phyloP scores from a whole-genome alignment of 495 filamentous ascomycete species.

The Trichoderma gamsii region DNA sequence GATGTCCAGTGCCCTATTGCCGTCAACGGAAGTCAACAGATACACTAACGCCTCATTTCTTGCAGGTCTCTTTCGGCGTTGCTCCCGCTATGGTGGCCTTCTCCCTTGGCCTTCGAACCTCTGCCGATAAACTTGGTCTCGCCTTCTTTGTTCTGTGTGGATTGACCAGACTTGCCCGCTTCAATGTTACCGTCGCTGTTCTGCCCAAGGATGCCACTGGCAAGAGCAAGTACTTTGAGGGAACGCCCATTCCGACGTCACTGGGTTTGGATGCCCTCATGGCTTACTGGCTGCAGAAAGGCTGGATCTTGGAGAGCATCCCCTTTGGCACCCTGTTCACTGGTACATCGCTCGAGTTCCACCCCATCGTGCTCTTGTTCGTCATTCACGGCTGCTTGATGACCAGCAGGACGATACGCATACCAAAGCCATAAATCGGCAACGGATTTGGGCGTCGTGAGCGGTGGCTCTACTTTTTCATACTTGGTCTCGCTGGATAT shows the following conservation, averaged over 20 bases:
- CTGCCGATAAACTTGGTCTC: slow-evolving; percentile 77
- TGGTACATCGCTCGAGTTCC: slow-evolving; percentile 72
- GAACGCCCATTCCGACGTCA: slow-evolving; percentile 90
- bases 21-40: slow-evolving; percentile 13
- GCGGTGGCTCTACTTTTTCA: not conserved
- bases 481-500: slow-evolving; percentile 1
- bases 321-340: slow-evolving; percentile 61
- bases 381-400: slow-evolving; percentile 80
- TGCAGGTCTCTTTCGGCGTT: slow-evolving; percentile 90
- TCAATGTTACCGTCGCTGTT: slow-evolving; percentile 87
- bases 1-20: not conserved
- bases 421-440: slow-evolving; percentile 73
- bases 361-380: slow-evolving; percentile 80
- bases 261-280: slow-evolving; percentile 73
- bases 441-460: not conserved
- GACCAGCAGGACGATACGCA: slow-evolving; percentile 89
- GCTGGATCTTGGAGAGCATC: slow-evolving; percentile 70
- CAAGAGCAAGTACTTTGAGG: slow-evolving; percentile 92
- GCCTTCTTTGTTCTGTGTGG: slow-evolving; percentile 92
- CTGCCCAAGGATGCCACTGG: slow-evolving; percentile 87
- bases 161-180: slow-evolving; percentile 86
- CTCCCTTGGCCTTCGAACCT: slow-evolving; percentile 80
- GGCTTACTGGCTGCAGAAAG: slow-evolving; percentile 79
- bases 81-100: slow-evolving; percentile 83
- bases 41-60: not conserved